phyloP scores from a whole-genome alignment of 768 basidiomycete species.

The Boletus eberwhitei region DNA sequence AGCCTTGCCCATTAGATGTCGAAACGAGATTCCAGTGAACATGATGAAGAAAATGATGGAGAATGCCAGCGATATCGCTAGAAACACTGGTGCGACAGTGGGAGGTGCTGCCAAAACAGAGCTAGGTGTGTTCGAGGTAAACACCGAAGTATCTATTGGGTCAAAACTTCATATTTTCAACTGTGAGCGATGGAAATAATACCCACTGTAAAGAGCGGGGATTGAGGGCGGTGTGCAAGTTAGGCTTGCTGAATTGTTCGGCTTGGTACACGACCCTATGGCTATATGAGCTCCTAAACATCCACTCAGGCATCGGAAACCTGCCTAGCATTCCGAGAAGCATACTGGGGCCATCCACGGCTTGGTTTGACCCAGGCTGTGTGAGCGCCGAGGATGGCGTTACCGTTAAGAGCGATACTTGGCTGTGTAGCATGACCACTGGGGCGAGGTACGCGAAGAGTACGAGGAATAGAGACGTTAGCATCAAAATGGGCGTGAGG shows the following conservation, averaged over 20 bases:
- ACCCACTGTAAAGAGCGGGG: conserved; percentile 61
- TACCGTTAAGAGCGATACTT: conserved; percentile 64
- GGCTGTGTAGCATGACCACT: conserved; percentile 51
- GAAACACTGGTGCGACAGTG: conserved; percentile 57
- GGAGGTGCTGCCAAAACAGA: conserved; percentile 59
- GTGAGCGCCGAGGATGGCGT: conserved; percentile 49
- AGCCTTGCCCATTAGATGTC: conserved; percentile 57
- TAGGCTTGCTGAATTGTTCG: conserved; percentile 44
- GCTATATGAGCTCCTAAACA: neutral
- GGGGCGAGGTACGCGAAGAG: conserved; percentile 72
- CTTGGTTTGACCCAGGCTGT: conserved; percentile 29
- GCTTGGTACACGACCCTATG: conserved; percentile 65
- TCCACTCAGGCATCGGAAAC: conserved; percentile 7
- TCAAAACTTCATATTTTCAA: neutral
- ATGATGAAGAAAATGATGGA: conserved; percentile 60
- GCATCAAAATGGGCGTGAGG: conserved; percentile 60
- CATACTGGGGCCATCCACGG: conserved; percentile 64
- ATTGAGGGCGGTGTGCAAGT: conserved; percentile 56
- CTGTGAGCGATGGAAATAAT: neutral
- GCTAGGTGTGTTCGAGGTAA: conserved; percentile 55
- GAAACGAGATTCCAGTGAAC: conserved; percentile 64
- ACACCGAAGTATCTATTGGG: conserved; percentile 55
- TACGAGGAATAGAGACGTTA: conserved; percentile 63
- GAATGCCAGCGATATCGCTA: conserved; percentile 57
- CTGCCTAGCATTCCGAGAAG: conserved; percentile 68